phyloP scores from a whole-genome alignment of 345 rosid genomes.

The Syzygium oleosum region DNA sequence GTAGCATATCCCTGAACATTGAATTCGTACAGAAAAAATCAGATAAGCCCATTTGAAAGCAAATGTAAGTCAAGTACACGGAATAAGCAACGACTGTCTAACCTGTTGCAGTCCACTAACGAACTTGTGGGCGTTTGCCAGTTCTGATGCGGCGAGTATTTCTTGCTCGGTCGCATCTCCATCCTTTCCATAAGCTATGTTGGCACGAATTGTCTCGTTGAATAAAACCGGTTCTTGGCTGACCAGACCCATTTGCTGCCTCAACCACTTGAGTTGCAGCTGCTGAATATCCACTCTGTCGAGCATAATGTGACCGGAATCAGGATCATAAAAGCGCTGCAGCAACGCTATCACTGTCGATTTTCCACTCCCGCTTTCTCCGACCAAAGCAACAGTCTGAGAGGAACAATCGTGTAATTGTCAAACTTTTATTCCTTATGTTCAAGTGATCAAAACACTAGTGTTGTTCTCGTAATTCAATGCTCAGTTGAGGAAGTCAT shows the following conservation, averaged over 20 bases:
- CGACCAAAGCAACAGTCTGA: slow-evolving; percentile 75
- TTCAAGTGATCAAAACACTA: neutral
- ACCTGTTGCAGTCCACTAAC: slow-evolving; percentile 76
- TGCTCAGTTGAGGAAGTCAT: neutral
- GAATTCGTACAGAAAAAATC: neutral
- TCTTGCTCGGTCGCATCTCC: slow-evolving; percentile 65
- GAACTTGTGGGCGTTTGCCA: slow-evolving; percentile 81
- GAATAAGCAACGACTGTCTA: neutral
- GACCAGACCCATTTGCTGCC: slow-evolving; percentile 75
- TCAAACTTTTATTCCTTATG: neutral
- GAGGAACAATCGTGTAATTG: neutral
- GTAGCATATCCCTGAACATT: slow-evolving; percentile 45
- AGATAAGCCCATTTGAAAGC: neutral
- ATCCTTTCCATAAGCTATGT: slow-evolving; percentile 73
- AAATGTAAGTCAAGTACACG: neutral
- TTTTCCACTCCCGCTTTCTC: slow-evolving; percentile 88
- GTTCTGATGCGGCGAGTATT: slow-evolving; percentile 58
- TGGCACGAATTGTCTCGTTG: slow-evolving; percentile 64
- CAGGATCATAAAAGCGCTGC: slow-evolving; percentile 79
- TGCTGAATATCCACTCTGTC: slow-evolving; percentile 61
- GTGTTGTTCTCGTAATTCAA: neutral
- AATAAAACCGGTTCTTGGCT: slow-evolving; percentile 80
- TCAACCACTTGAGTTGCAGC: slow-evolving; percentile 65
- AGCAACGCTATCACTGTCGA: slow-evolving; percentile 62
- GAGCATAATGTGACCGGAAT: slow-evolving; percentile 57